Evolutionary conservation across 495 filamentous ascomycete genomes (phyloP).

Genomic region (Tetracladium setigerum): DNA sequence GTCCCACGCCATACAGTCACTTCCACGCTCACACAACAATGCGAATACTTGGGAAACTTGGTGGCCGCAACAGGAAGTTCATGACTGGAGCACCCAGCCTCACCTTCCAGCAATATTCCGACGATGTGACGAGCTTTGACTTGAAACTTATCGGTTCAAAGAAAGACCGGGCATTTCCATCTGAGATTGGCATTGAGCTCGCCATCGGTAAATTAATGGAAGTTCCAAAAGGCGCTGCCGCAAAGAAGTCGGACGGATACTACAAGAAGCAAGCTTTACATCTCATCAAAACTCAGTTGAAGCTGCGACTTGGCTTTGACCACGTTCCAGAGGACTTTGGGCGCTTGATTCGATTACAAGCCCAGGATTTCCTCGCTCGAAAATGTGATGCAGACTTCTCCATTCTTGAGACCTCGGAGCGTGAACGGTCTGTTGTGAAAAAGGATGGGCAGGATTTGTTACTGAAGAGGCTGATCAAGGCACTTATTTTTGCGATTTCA

Average conservation of each 20-base stretch:
- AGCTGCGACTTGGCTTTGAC: constrained; percentile 82
- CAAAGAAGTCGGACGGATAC: constrained; percentile 69
- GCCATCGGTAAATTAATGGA: constrained; percentile 84
- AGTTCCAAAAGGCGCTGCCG: constrained; percentile 49
- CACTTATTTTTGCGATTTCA: constrained; percentile 78
- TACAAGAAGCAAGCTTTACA: constrained; percentile 92
- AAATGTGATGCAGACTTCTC: constrained; percentile 57
- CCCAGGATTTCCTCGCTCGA: constrained; percentile 67
- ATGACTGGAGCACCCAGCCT: constrained; percentile 79
- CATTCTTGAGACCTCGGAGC: constrained; percentile 61
- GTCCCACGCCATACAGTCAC: constrained; percentile 87
- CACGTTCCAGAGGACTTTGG: constrained; percentile 83
- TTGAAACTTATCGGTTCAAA: constrained; percentile 82
- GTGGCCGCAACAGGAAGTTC: constrained; percentile 91
- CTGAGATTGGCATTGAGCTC: constrained; percentile 75
- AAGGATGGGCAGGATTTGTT: constrained; percentile 72
- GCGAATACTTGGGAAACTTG: constrained; percentile 95
- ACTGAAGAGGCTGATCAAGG: constrained; percentile 80
- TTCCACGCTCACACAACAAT: constrained; percentile 97
- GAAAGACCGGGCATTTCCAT: constrained; percentile 79
- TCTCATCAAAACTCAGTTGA: constrained; percentile 77
- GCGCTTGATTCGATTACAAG: constrained; percentile 76
- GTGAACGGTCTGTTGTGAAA: constrained; percentile 76
- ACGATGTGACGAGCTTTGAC: constrained; percentile 80
- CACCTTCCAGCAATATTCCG: constrained; percentile 72